These are phyloP conservation scores for Termitomyces sp. DNA, from an alignment of 768 basidiomycete species.

Conservation along the genomic window DNA sequence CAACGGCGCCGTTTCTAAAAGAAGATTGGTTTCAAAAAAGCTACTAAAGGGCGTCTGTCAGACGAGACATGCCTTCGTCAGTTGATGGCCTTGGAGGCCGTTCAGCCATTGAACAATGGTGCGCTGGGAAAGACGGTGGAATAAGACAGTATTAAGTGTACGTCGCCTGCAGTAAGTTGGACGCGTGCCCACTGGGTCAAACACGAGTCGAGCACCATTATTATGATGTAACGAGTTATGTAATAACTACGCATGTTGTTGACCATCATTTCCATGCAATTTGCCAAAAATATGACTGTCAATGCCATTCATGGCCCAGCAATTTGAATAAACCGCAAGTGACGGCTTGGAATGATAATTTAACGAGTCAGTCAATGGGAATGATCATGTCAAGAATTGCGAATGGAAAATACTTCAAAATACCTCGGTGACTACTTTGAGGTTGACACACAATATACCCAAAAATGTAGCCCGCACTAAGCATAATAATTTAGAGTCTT, in stretches of 20 bases:
- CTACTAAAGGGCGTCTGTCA: background rate
- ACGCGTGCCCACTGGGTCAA: background rate
- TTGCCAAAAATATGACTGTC: background rate
- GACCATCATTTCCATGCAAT: background rate
- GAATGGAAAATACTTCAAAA: background rate
- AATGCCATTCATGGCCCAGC: background rate
- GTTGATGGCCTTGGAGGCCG: slow-evolving; percentile 47
- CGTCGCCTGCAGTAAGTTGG: slow-evolving; percentile 4
- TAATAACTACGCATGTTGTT: background rate
- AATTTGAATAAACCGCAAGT: background rate
- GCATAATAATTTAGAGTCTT: background rate
- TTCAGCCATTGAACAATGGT: slow-evolving; percentile 42
- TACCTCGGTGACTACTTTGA: background rate
- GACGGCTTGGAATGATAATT: background rate
- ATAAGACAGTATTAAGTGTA: background rate
- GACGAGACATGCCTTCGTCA: slow-evolving; percentile 43
- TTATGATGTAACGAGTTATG: background rate
- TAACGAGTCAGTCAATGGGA: background rate
- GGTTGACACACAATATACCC: too few species aligned
- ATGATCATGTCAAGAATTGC: background rate
- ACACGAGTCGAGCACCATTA: background rate
- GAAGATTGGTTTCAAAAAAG: background rate
- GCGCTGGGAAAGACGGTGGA: background rate
- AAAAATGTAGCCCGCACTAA: background rate
- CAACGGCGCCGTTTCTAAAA: slow-evolving; percentile 60